A percentile compares a stretch with the other conserved stretches of the same genome.
Conservation (phyloP, 495 filamentous ascomycete genomes). For the Penicillium daleae region DNA sequence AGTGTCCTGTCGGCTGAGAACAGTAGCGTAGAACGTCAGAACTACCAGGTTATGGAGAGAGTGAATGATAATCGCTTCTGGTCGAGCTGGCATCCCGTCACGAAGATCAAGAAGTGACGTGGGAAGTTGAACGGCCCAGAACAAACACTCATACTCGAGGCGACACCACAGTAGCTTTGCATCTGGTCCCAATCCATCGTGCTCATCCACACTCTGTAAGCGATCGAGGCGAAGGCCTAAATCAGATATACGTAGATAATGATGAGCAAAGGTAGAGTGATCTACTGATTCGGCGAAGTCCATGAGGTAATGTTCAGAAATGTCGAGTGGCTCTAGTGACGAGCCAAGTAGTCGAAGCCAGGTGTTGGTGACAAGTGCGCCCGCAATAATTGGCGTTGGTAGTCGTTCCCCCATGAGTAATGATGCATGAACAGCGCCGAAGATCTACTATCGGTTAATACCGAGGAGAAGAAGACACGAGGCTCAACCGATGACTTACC, state of each 20-base stretch:
- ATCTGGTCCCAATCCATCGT: neutral
- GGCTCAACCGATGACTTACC: neutral
- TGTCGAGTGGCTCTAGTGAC: neutral
- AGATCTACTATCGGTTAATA: neutral
- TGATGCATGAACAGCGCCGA: neutral
- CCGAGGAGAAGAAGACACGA: neutral
- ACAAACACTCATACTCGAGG: constrained; percentile 10
- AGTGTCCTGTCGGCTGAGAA: neutral
- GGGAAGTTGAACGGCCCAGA: constrained; percentile 15
- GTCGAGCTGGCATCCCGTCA: neutral
- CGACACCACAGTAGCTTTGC: constrained; percentile 12
- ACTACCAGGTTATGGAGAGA: neutral
- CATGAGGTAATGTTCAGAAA: neutral
- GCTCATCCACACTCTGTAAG: neutral
- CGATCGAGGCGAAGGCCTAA: neutral
- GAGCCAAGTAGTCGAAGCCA: constrained; percentile 1
- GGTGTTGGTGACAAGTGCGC: neutral
- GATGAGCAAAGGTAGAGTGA: neutral
- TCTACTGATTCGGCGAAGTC: neutral
- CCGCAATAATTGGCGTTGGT: neutral
- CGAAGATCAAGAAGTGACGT: constrained; percentile 10
- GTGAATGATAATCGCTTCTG: neutral
- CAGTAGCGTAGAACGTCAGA: neutral
- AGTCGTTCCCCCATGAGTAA: neutral
- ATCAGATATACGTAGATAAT: neutral